These are phyloP conservation scores for Solanum boliviense DNA, from an alignment of 257 asterid genomes.

Conservation along the genomic window DNA sequence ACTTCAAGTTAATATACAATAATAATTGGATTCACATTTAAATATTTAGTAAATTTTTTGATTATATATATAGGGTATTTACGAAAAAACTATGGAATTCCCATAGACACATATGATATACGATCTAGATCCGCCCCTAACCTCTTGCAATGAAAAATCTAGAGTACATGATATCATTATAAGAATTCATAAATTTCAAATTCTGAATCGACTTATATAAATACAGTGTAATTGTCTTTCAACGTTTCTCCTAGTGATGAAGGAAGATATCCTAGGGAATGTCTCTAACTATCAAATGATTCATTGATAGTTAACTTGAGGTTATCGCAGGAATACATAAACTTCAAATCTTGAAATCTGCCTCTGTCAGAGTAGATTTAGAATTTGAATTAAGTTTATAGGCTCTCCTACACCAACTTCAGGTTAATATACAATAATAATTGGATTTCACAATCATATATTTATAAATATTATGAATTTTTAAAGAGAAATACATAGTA, in stretches of 20 bases:
- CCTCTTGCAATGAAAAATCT: background rate
- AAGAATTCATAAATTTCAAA: no score
- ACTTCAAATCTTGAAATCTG: no score
- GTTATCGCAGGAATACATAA: background rate
- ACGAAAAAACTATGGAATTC: background rate
- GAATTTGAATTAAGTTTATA: background rate
- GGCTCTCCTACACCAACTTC: background rate
- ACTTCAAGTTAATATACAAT: background rate
- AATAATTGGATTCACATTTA: background rate
- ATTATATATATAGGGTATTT: background rate
- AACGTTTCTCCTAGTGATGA: no score
- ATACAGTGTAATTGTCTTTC: no score
- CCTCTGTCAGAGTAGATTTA: no score
- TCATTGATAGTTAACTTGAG: background rate
- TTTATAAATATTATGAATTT: background rate
- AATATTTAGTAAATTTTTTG: background rate
- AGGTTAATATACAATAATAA: background rate
- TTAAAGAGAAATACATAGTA: background rate
- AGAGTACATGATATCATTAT: background rate
- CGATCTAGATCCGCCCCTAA: background rate
- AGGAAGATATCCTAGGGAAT: no score
- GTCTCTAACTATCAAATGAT: background rate
- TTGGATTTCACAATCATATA: background rate
- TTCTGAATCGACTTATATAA: no score
- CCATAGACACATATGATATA: background rate